These are phyloP conservation scores for Trichoderma polysporum DNA, from an alignment of 2,329 filamentous ascomycete species.

Conservation along the genomic window DNA sequence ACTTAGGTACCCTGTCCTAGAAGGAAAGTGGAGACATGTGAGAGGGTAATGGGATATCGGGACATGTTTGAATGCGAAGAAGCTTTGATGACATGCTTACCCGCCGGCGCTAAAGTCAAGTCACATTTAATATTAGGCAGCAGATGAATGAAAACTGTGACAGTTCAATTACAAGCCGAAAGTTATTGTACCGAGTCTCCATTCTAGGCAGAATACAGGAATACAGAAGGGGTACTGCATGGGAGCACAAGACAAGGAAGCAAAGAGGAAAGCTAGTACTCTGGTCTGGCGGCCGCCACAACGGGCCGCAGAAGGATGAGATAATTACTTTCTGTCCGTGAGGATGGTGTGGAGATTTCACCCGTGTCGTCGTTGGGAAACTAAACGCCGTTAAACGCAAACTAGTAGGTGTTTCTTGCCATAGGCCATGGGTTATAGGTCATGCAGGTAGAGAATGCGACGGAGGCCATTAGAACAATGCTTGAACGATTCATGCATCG, in stretches of 20 bases:
- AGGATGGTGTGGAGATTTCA: slow-evolving; percentile 10
- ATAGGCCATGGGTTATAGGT: background rate
- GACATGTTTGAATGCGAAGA: background rate
- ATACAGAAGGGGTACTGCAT: background rate
- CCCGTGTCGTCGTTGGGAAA: background rate
- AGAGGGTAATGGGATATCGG: background rate
- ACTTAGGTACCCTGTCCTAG: background rate
- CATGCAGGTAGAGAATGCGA: slow-evolving; percentile 1
- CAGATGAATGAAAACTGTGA: background rate
- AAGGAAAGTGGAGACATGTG: background rate
- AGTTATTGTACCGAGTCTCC: background rate
- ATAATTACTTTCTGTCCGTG: background rate
- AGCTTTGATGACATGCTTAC: slow-evolving; percentile 29
- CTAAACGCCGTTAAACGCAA: background rate
- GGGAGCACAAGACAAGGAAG: background rate
- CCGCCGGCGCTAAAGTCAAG: slow-evolving; percentile 32
- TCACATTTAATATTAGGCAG: slow-evolving; percentile 24
- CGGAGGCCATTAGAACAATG: background rate
- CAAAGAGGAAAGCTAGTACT: background rate
- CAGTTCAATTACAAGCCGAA: background rate
- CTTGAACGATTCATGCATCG: background rate
- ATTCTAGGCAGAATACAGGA: slow-evolving; percentile 1
- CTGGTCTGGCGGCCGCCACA: slow-evolving; percentile 27
- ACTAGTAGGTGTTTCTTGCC: background rate
- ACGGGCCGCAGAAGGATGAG: slow-evolving; percentile 30